Percentiles rank a stretch among this genome's conserved stretches.
phyloP scores from a whole-genome alignment of 371 early-diverging fungal genomes.

The Mucor lusitanicus region DNA sequence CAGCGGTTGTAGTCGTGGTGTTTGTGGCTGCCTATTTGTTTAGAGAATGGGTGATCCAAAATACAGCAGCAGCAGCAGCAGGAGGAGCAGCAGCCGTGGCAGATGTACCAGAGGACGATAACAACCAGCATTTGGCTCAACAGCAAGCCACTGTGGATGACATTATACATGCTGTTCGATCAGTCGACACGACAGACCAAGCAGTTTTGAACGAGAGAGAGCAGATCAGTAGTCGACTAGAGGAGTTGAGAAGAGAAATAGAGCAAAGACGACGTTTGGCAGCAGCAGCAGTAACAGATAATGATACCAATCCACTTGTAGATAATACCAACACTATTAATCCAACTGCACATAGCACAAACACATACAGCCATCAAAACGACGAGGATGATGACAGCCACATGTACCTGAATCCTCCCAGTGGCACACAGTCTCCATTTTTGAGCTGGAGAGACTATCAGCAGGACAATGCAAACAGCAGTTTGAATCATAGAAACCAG shows the following conservation, averaged over 20 bases:
- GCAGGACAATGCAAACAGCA: conserved; percentile 8
- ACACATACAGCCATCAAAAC: not conserved
- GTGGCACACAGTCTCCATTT: conserved; percentile 26
- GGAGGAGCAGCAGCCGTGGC: not conserved
- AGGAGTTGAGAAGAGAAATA: conserved; percentile 15
- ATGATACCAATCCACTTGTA: not conserved
- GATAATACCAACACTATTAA: not conserved
- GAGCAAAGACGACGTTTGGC: conserved; percentile 5
- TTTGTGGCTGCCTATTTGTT: conserved; percentile 75
- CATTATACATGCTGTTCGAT: not conserved
- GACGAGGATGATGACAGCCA: conserved; percentile 1
- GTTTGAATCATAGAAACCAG: conserved; percentile 25
- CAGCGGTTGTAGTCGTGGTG: conserved; percentile 67
- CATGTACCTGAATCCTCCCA: conserved; percentile 9
- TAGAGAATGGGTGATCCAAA: conserved; percentile 85
- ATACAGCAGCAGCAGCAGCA: conserved; percentile 37
- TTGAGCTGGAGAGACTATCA: conserved; percentile 29
- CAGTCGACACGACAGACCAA: not conserved
- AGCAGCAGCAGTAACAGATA: not conserved
- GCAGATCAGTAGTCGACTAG: conserved; percentile 5
- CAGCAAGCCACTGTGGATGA: conserved; percentile 1
- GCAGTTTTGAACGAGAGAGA: conserved; percentile 2
- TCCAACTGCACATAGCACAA: not conserved
- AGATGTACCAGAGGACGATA: not conserved
- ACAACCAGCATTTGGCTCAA: not conserved